These are phyloP conservation scores for Saccharomyces hybrid DNA, from an alignment of 1,139 yeast species.

Conservation along the genomic window DNA sequence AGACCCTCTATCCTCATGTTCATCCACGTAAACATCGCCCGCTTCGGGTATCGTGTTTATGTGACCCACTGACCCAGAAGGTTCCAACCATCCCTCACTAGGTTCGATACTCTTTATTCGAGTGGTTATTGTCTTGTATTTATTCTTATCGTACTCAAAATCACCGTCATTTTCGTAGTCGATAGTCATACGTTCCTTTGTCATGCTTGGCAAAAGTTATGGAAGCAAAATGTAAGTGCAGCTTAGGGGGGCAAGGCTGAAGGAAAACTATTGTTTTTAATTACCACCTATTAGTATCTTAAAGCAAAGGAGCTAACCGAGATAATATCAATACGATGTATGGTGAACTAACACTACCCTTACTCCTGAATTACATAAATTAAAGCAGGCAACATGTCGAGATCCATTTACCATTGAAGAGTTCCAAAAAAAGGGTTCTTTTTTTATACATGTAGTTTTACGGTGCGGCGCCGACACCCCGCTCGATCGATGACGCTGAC, in stretches of 20 bases:
- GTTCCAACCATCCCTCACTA: conserved; percentile 1
- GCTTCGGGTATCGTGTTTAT: not conserved
- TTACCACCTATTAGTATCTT: too few species aligned
- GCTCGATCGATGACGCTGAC: not conserved
- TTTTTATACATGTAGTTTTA: not conserved
- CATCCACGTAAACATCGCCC: not conserved
- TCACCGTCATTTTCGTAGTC: not conserved
- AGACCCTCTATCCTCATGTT: not conserved
- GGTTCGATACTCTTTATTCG: not conserved
- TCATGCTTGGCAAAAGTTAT: not conserved
- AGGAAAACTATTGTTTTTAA: not conserved
- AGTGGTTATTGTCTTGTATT: not conserved
- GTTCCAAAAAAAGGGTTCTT: not conserved
- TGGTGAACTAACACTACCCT: not conserved
- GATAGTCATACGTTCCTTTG: not conserved
- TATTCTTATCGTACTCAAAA: not conserved
- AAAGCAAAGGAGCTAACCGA: not conserved
- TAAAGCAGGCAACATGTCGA: not conserved
- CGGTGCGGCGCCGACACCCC: not conserved
- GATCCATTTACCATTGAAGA: not conserved
- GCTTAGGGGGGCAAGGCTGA: not conserved
- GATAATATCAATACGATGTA: not conserved
- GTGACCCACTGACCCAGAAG: not conserved
- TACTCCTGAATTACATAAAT: not conserved
- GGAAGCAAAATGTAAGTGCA: not conserved